Evolutionary conservation across 2,329 filamentous ascomycete genomes (phyloP), one percentile per base, ranked within the genome.

Genomic region (Xylariaceae sp.): DNA sequence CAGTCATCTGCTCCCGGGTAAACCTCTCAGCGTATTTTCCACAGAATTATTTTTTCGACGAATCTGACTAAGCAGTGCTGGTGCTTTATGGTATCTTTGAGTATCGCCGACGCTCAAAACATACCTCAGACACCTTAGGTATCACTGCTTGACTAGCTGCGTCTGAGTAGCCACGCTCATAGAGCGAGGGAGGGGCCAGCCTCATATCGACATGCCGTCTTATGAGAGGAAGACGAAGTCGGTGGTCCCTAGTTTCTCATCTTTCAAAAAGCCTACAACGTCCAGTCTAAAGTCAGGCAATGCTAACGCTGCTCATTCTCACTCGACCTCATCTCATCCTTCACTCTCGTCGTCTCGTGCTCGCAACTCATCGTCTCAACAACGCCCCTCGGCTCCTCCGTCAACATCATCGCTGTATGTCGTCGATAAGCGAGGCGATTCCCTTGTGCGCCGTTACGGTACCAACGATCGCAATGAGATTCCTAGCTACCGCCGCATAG

Each of bases 401-500:
- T 15, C 35, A 49, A 5, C 47, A 35, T 44, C 49, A 43, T 22
- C 44, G 36, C 63, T 77, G 3, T 91, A 81, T 64, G 60, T 81
- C 40, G 61, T 88, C 45, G 92, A 97, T 67, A 81, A 74, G 39
- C 83, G 82, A 61, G 91, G 92, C 0, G 92, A 97, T 61, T 73
- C 77, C 5, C 77, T 90, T 42, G 90, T 94, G 56, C 67, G 86
- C 40, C 78, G 78, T 22, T 96, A 91, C 65, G 89, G 88, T 2
- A 78, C 81, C 27, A 76, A 87, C 36, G 83, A 96, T 64, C 81
- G 81, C 33, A 87, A 87, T 56, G 80, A 78, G 47, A 71, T 95
- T 11, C 90, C 90, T 0, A 61, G 69, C 2, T 96, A 95, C 63
- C 77, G 77, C 53, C 83, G 89, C 6, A 72, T 73, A 53, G 88